phyloP scores from a whole-genome alignment of 2,329 filamentous ascomycete species.

The Nothomitra cinnamomea region DNA sequence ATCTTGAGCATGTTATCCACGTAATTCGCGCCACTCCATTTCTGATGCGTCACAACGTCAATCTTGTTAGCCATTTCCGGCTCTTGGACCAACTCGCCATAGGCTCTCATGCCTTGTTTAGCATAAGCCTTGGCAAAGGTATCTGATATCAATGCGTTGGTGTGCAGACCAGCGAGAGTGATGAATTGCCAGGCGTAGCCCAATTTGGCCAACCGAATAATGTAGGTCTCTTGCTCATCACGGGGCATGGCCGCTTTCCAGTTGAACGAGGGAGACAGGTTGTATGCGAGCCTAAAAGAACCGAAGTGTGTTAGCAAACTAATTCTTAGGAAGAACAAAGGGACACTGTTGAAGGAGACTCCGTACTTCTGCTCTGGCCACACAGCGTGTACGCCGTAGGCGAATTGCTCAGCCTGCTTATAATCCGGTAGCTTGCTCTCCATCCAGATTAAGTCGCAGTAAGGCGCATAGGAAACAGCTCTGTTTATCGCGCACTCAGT shows the following conservation, averaged over 20 bases:
- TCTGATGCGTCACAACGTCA: conserved; percentile 97
- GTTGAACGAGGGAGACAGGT: conserved; percentile 97
- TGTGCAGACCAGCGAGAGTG: conserved; percentile 93
- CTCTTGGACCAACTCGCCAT: conserved; percentile 93
- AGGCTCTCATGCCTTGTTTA: conserved; percentile 79
- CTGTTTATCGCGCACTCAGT: conserved; percentile 84
- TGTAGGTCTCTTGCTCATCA: conserved; percentile 92
- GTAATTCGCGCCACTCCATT: conserved; percentile 92
- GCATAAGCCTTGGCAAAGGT: conserved; percentile 73
- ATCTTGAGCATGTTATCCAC: conserved; percentile 93
- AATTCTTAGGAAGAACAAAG: not conserved
- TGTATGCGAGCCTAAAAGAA: conserved; percentile 68
- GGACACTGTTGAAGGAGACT: not conserved
- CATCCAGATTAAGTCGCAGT: conserved; percentile 98
- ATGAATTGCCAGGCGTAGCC: conserved; percentile 99
- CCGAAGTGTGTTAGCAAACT: not conserved
- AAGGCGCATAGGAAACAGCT: conserved; percentile 80
- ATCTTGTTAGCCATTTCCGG: conserved; percentile 83
- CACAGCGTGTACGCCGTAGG: conserved; percentile 78
- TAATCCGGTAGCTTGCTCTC: conserved; percentile 93
- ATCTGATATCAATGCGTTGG: conserved; percentile 81
- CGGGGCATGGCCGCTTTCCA: conserved; percentile 95
- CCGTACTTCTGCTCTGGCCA: conserved; percentile 92
- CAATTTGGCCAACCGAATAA: conserved; percentile 65
- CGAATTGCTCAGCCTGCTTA: conserved; percentile 81